A percentile compares a stretch with the other conserved stretches of the same genome.
Conservation (phyloP, 2,329 filamentous ascomycete genomes). For the Alternaria brassicicola region DNA sequence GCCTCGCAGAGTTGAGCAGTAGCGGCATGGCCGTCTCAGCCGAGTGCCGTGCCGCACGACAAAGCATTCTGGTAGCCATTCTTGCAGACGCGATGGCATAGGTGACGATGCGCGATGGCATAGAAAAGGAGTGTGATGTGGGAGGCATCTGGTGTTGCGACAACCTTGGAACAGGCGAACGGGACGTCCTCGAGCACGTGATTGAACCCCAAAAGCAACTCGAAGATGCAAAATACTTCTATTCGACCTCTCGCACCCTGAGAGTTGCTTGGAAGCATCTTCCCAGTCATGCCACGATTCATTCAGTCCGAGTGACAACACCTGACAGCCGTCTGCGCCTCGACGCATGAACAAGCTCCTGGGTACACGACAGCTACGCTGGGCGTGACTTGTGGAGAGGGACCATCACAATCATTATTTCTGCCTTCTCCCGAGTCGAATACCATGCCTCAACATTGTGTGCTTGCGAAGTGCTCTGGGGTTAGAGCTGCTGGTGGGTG, state of each 20-base stretch:
- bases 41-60: conserved; percentile 19
- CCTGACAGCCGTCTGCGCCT: background rate
- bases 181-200: conserved; percentile 5
- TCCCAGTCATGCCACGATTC: background rate
- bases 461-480: background rate
- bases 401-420: conserved; percentile 10
- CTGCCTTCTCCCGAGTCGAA: background rate
- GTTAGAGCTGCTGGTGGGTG: conserved; percentile 1
- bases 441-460: conserved; percentile 3
- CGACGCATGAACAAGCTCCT: conserved; percentile 1
- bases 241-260: background rate
- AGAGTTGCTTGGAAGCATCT: background rate
- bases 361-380: background rate
- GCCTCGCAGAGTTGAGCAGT: conserved; percentile 37
- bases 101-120: conserved; percentile 2
- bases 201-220: background rate
- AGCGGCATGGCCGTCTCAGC: conserved; percentile 42
- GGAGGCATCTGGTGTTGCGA: conserved; percentile 1
- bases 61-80: conserved; percentile 18
- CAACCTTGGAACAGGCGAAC: too few relatives aligned
- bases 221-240: conserved; percentile 1
- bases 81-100: conserved; percentile 8
- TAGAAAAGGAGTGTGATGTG: background rate
- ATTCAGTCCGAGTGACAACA: background rate
- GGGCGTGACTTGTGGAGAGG: background rate